Evolutionary conservation across 345 rosid species (phyloP).

Genomic region (Citrus sp.): DNA sequence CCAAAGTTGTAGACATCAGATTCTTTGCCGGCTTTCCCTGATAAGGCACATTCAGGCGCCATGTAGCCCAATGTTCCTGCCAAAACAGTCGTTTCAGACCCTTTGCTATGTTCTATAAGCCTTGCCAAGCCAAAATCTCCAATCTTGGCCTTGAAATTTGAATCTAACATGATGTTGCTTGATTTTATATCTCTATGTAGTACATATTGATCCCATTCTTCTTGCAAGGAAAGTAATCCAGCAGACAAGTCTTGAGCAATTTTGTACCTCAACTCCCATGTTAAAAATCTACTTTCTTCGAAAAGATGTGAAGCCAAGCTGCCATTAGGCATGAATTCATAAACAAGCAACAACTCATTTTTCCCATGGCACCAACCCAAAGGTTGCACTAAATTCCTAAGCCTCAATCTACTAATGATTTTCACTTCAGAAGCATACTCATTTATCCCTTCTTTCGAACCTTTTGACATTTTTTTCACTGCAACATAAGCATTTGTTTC

Average conservation of each 20-base stretch:
- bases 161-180: conserved; percentile 27
- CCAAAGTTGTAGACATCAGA: conserved; percentile 38
- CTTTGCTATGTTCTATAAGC: conserved; percentile 8
- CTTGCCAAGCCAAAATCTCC: conserved; percentile 21
- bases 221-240: conserved; percentile 12
- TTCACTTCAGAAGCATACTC: conserved; percentile 21
- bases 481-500: conserved; percentile 6
- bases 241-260: conserved; percentile 12
- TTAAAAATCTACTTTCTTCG: neutral
- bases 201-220: conserved; percentile 19
- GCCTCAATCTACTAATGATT: conserved; percentile 18
- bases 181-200: conserved; percentile 19
- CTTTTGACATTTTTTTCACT: conserved; percentile 15
- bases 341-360: conserved; percentile 19
- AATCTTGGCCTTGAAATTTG: conserved; percentile 14
- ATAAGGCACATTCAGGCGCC: neutral
- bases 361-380: conserved; percentile 27
- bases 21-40: conserved; percentile 20
- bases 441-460: conserved; percentile 22
- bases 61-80: conserved; percentile 19
- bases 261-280: conserved; percentile 12
- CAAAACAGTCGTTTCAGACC: conserved; percentile 9
- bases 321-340: conserved; percentile 12
- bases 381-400: conserved; percentile 21
- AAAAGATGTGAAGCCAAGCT: conserved; percentile 17